phyloP scores from a whole-genome alignment of 164 flowering plant species.

The Vitis riparia region DNA sequence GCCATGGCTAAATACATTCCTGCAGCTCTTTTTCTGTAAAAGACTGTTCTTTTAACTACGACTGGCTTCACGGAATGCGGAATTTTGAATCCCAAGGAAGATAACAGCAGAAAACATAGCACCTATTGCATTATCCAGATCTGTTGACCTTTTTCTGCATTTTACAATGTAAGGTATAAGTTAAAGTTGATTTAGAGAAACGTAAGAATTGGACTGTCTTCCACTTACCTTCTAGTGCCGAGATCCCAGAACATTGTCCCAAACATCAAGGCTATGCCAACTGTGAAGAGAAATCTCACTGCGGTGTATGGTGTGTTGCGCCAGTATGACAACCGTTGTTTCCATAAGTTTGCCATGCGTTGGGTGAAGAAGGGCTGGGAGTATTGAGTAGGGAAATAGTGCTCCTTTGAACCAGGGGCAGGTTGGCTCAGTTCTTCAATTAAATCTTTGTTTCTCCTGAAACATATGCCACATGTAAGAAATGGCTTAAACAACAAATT shows the following conservation, averaged over 20 bases:
- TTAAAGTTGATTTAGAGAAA: background rate
- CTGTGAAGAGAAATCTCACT: slow-evolving; percentile 23
- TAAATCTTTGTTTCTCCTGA: slow-evolving; percentile 37
- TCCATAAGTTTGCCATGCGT: slow-evolving; percentile 33
- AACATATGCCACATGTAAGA: background rate
- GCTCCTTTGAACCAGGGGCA: slow-evolving; percentile 25
- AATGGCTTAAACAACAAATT: background rate
- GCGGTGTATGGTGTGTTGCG: slow-evolving; percentile 34
- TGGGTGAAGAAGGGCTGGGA: slow-evolving; percentile 26
- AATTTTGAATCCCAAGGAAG: slow-evolving; percentile 40
- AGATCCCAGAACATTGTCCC: slow-evolving; percentile 36
- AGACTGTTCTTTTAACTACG: slow-evolving; percentile 42
- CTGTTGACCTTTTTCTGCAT: slow-evolving; percentile 30
- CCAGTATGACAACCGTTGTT: slow-evolving; percentile 37
- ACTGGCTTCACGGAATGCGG: slow-evolving; percentile 39
- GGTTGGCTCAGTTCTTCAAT: slow-evolving; percentile 29
- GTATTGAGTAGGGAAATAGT: slow-evolving; percentile 23
- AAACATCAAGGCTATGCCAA: slow-evolving; percentile 21
- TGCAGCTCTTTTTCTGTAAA: slow-evolving; percentile 43
- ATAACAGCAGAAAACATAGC: slow-evolving; percentile 40
- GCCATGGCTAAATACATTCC: slow-evolving; percentile 51
- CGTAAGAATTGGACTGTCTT: no score
- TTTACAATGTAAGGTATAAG: background rate
- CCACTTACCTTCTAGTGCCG: slow-evolving; percentile 26
- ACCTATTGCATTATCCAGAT: slow-evolving; percentile 43